phyloP scores from a whole-genome alignment of 1,284 basidiomycete species.

The Malassezia brasiliensis region DNA sequence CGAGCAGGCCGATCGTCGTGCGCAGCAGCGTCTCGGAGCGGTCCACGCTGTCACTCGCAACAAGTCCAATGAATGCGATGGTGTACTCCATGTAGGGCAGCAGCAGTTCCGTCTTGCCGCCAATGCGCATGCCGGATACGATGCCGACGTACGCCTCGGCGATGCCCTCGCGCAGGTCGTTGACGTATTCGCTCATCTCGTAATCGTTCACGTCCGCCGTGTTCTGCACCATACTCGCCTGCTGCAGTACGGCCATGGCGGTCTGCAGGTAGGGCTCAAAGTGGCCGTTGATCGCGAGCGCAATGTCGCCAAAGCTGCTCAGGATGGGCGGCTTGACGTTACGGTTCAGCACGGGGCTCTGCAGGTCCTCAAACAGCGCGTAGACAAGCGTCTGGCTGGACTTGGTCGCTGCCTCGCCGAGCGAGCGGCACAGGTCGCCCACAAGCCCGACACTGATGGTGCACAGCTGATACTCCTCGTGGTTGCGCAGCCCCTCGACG shows the following conservation, averaged over 20 bases:
- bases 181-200: slow-evolving; percentile 85
- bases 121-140: slow-evolving; percentile 76
- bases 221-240: slow-evolving; percentile 62
- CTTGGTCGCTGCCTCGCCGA: slow-evolving; percentile 70
- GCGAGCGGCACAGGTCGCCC: slow-evolving; percentile 84
- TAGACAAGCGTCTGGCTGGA: slow-evolving; percentile 83
- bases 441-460: slow-evolving; percentile 91
- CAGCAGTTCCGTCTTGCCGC: slow-evolving; percentile 62
- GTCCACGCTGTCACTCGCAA: slow-evolving; percentile 67
- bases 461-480: slow-evolving; percentile 91
- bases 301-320: slow-evolving; percentile 92
- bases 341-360: slow-evolving; percentile 78
- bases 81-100: slow-evolving; percentile 67
- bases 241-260: slow-evolving; percentile 79
- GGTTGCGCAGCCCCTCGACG: slow-evolving; percentile 75
- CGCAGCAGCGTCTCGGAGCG: slow-evolving; percentile 69
- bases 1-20: slow-evolving; percentile 71
- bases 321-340: slow-evolving; percentile 94
- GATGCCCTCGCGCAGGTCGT: slow-evolving; percentile 82
- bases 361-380: slow-evolving; percentile 79
- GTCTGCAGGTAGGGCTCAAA: slow-evolving; percentile 85
- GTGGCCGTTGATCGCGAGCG: slow-evolving; percentile 70
- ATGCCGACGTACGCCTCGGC: slow-evolving; percentile 94
- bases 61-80: slow-evolving; percentile 70
- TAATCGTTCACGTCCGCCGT: slow-evolving; percentile 56